Evolutionary conservation across 805 yeast genomes (phyloP), one percentile per base, ranked within the genome.

Genomic region (Saccharomycopsis microspora): DNA sequence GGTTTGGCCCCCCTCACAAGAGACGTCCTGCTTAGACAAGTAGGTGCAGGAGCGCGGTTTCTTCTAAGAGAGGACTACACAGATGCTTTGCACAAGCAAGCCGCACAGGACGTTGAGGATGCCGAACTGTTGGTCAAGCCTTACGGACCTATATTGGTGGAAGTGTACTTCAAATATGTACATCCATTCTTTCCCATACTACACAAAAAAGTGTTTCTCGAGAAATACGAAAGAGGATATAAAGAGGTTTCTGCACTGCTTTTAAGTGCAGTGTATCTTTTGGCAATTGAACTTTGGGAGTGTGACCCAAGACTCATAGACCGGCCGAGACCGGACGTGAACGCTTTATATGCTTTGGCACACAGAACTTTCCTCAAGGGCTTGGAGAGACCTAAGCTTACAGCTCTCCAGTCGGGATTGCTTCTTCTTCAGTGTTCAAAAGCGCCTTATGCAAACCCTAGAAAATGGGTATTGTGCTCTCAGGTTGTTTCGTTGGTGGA

Each of bases 201-300:
- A 45, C 97, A 93, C 63, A 90, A 88, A 58, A 79, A 83, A 57
- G 96, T 90, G 5, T 93, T 90, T 57, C 60, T 90, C 52, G 97
- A 90, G 57, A 90, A 90, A 61, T 90, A 89, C 60, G 69, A 89
- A 1, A 69, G 97, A 48, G 87, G 97, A 1, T 94, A 87, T 61
- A 74, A 95, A 42, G 97, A 90, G 62, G 79, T 90, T 57, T 80
- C 93, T 46, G 95, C 97, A 0, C 95, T 97, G 0, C 64, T 90
- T 44, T 66, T 90, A 42, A 97, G 97, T 0, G 85, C 96, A 0
- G 95, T 90, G 1, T 90, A 90, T 60, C 78, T 85, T 6, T 66
- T 89, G 49, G 95, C 97, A 0, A 74, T 85, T 41, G 90, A 86
- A 60, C 87, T 95, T 94, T 89, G 97, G 97, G 90, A 85, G 55